Evolutionary conservation across 805 yeast genomes (phyloP).

Genomic region (Hanseniaspora nectarophila): DNA sequence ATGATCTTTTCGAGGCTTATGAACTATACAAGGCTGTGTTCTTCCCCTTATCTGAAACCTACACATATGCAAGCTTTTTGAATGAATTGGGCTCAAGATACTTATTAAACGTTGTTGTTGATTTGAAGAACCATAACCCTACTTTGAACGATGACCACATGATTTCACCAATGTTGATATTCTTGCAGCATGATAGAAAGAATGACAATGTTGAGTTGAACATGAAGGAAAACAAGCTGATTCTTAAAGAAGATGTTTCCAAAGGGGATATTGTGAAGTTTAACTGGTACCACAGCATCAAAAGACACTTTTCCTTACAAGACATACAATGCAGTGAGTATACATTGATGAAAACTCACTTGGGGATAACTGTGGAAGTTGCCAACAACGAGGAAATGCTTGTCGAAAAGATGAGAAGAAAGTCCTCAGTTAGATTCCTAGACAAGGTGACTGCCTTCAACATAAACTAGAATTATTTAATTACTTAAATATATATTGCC

Average conservation of each 20-base stretch:
- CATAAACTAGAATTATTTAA: not conserved
- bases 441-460: conserved; percentile 46
- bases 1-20: not conserved
- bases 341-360: conserved; percentile 27
- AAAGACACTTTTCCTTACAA: not conserved
- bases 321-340: not conserved
- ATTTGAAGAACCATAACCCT: not conserved
- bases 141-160: not conserved
- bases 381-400: conserved; percentile 27
- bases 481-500: not conserved
- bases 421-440: conserved; percentile 57
- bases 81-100: not conserved
- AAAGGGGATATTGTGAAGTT: not conserved
- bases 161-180: not conserved
- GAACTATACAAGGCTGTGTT: not conserved
- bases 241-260: not conserved
- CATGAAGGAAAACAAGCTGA: not conserved
- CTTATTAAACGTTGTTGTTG: not conserved
- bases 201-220: not conserved
- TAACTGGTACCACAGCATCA: not conserved
- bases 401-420: conserved; percentile 30
- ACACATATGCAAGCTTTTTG: not conserved
- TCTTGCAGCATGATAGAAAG: not conserved
- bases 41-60: not conserved
- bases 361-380: conserved; percentile 38